phyloP scores from a whole-genome alignment of 768 basidiomycete genomes.

The Tremella yokohamensis region DNA sequence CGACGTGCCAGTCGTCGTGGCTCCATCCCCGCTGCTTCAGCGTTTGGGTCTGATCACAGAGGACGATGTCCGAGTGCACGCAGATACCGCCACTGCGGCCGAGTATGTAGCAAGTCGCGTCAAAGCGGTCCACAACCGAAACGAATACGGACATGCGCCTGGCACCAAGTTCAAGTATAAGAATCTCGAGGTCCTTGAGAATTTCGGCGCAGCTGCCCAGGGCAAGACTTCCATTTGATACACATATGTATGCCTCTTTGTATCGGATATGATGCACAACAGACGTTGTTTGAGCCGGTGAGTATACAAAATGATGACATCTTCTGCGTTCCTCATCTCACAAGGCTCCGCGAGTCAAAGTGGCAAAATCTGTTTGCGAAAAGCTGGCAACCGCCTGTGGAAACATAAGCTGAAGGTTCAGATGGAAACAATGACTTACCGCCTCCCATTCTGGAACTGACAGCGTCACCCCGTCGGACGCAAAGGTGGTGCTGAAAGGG shows the following conservation, averaged over 20 bases:
- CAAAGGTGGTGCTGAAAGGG: not conserved
- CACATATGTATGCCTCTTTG: too few species aligned
- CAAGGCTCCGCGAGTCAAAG: too few species aligned
- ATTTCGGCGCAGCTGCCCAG: conserved; percentile 15
- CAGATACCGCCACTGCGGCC: conserved; percentile 17
- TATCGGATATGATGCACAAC: too few species aligned
- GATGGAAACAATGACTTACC: conserved; percentile 6
- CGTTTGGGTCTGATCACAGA: conserved; percentile 19
- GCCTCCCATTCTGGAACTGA: conserved; percentile 27
- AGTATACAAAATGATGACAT: too few species aligned
- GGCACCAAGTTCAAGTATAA: conserved; percentile 33
- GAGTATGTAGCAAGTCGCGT: conserved; percentile 28
- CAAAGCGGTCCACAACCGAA: conserved; percentile 23
- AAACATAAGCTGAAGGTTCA: too few species aligned
- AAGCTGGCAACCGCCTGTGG: too few species aligned
- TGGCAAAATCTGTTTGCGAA: too few species aligned
- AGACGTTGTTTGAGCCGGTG: too few species aligned
- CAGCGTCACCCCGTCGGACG: not conserved
- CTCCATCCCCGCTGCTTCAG: conserved; percentile 24
- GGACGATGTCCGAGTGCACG: conserved; percentile 12
- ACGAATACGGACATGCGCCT: conserved; percentile 23
- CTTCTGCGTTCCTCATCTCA: too few species aligned
- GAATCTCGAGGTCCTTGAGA: conserved; percentile 28
- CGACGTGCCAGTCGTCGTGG: conserved; percentile 21
- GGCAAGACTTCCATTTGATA: not conserved